Base-by-base conservation (phyloP, 441 rosid species). In the Pelargonium myrrhifolium region DNA sequence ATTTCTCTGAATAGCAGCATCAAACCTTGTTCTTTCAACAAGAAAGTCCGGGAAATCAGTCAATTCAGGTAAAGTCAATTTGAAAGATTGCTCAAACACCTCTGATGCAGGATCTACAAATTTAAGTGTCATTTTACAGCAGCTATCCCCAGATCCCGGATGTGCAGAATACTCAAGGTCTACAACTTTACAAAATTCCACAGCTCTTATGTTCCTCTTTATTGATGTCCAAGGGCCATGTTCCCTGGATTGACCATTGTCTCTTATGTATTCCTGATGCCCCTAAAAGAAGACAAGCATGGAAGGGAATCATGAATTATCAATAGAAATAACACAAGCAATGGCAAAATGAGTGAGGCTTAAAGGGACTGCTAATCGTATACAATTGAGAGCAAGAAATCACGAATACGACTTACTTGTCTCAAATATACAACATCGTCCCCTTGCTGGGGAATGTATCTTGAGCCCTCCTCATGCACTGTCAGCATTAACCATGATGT, bases 131-230 rank as follows among this genome's bases (percentile, higher is more conserved):
- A 96, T 77, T 89, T 90, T 88, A 73, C 99, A 96, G 83, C 99
- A 89, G 87, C 96, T 82, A 76, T 96, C 99, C 47, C 99, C 99
- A 63, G 98, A 93, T 68, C 98, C 97, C 15, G 99, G 83, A 73
- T 79, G 77, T 14, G 90, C 78, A 62, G 96, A 84, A 77, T 92
- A 96, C 69, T 89, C 90, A 9, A 96, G 98, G 67, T 70, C 76
- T 80, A 85, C 96, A 69, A 90, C 85, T 79, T 78, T 83, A 75
- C 98, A 93, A 74, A 83, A 87, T 76, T 96, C 99, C 66, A 88
- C 96, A 20, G 96, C 87, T 73, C 84, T 86, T 68, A 96, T 73
- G 71, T 77, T 79, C 40, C 84, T 94, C 75, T 85, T 87, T 3
- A 84, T 17, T 42, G 80, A 73, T 70, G 73, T 77, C 98, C 97